Conservation (phyloP, 306 rosid genomes). For the Fragaria iinumae region DNA sequence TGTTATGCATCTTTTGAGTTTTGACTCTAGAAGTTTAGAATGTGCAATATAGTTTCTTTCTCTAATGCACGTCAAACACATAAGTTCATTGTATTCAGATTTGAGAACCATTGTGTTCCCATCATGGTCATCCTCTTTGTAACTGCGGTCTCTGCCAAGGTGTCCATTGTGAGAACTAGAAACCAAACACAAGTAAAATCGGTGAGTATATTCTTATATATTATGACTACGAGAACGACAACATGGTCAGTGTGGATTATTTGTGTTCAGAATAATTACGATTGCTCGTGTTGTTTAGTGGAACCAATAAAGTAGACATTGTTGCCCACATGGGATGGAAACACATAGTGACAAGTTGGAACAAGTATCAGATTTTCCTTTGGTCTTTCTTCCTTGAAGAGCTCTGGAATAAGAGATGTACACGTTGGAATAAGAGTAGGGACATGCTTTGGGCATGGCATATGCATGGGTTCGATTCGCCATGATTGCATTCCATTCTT, state of each 20-base stretch:
- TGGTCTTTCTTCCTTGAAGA: background rate
- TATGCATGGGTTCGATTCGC: conserved; percentile 34
- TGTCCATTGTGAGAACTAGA: conserved; percentile 21
- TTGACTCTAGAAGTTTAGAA: background rate
- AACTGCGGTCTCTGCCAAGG: conserved; percentile 4
- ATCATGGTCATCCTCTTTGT: background rate
- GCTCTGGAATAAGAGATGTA: background rate
- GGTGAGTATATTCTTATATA: conserved; percentile 19
- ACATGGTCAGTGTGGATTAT: conserved; percentile 18
- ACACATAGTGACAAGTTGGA: background rate
- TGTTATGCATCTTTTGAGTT: background rate
- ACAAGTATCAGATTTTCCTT: conserved; percentile 2
- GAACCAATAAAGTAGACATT: background rate
- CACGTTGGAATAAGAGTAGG: conserved; percentile 28
- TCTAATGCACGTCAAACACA: background rate
- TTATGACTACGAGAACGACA: conserved; percentile 19
- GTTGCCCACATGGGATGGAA: conserved; percentile 27
- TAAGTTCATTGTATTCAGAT: background rate
- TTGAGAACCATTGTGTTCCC: conserved; percentile 22
- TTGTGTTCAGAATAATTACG: conserved; percentile 24
- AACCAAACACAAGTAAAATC: conserved; percentile 32
- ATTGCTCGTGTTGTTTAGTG: conserved; percentile 7
- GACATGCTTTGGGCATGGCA: conserved; percentile 30
- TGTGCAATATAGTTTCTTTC: background rate
- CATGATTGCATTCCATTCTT: conserved; percentile 19